phyloP scores from a whole-genome alignment of 768 basidiomycete species.

The Xerocomus spinulosus region DNA sequence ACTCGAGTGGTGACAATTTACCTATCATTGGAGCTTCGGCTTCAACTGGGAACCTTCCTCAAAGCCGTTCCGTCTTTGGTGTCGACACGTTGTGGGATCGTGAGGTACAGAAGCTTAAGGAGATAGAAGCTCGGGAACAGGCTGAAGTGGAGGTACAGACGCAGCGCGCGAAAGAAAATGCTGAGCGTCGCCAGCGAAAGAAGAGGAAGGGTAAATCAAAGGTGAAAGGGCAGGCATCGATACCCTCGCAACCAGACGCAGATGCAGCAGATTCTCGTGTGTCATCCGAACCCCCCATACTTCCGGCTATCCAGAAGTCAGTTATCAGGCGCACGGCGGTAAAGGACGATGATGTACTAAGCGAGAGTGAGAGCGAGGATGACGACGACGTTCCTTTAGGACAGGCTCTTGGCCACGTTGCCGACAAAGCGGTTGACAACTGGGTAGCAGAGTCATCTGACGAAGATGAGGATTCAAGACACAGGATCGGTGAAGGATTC shows the following conservation, averaged over 20 bases:
- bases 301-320: conserved; percentile 35
- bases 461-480: conserved; percentile 49
- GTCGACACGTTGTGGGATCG: conserved; percentile 91
- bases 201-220: conserved; percentile 45
- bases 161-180: conserved; percentile 43
- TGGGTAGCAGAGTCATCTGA: conserved; percentile 64
- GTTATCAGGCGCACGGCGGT: conserved; percentile 28
- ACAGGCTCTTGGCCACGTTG: conserved; percentile 11
- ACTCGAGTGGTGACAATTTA: conserved; percentile 45
- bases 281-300: conserved; percentile 24
- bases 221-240: conserved; percentile 39
- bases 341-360: conserved; percentile 40
- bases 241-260: conserved; percentile 20
- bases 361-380: conserved; percentile 53
- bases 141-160: conserved; percentile 49
- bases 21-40: conserved; percentile 30
- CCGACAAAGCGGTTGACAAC: conserved; percentile 24
- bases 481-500: conserved; percentile 55
- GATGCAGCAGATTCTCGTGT: conserved; percentile 16
- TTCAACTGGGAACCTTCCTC: conserved; percentile 33
- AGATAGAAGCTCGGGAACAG: conserved; percentile 69
- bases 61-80: conserved; percentile 82
- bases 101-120: conserved; percentile 75
- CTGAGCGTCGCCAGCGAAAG: conserved; percentile 32
- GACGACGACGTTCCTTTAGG: conserved; percentile 28